Base-by-base conservation (phyloP, 768 basidiomycete species). In the Postia placenta region DNA sequence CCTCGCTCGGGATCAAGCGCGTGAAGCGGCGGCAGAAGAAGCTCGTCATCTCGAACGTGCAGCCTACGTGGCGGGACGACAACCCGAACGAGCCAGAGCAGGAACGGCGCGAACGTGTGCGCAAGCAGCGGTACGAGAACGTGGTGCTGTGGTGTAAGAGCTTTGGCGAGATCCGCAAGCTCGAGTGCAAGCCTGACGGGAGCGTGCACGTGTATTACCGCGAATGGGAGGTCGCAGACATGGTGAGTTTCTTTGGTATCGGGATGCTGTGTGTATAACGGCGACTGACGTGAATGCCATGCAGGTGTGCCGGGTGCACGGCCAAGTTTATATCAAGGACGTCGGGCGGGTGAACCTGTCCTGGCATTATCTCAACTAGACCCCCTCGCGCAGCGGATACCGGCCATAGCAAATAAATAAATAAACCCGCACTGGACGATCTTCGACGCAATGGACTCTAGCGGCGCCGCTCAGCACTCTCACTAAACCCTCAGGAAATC, bases 141-240 rank as follows among this genome's bases (percentile, higher is more conserved):
- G 49, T 61, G 5, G 30, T 56, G 41, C 42, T 24, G 20, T 63
- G 62, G 62, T 63, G 60, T 51, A 55, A 60, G 56, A 51, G 53
- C 51, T 60, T 63, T 37, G 62, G 62, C 22, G 48, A 56, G 26
- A 42, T 61, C 45, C 22, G 57, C 19, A 56, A 54, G 42, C 49
- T 61, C 30, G 58, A 60, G 51, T 49, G 50, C 28, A 53, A 53
- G 58, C 50, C 46, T 2, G 58, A 61, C 48, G 62, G 60, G 20
- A 59, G 54, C 42, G 24, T 63, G 43, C 62, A 63, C 37, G 59
- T 63, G 28, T 59, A 60, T 37, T 63, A 60, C 60, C 57, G 54
- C 44, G 58, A 60, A 33, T 57, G 56, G 60, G 58, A 60, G 52
- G 53, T 51, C 12, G 62, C 61, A 9, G 61, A 63, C 35, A 59